phyloP scores from a whole-genome alignment of 2,329 filamentous ascomycete species.

The Trichoderma endophyticum region DNA sequence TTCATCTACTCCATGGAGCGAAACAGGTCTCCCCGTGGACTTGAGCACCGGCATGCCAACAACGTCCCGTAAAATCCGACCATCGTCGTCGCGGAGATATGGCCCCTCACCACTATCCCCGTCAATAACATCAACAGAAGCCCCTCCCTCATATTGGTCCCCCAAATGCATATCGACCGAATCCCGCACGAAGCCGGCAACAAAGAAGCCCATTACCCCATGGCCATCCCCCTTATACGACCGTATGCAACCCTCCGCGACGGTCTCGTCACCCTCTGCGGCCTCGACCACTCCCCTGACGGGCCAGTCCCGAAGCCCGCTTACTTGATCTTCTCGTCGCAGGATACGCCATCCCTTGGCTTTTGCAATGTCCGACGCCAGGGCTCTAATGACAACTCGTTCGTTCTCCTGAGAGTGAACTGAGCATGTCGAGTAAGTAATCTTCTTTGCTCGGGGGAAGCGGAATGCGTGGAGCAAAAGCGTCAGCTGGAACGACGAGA shows the following conservation, averaged over 20 bases:
- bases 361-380: constrained; percentile 64
- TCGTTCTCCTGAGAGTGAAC: constrained; percentile 88
- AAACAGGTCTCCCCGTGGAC: constrained; percentile 33
- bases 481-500: constrained; percentile 78
- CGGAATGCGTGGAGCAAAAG: constrained; percentile 80
- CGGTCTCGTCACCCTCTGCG: constrained; percentile 45
- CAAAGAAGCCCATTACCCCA: constrained; percentile 93
- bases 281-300: constrained; percentile 58
- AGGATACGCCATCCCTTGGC: constrained; percentile 75
- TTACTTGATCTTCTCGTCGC: constrained; percentile 66
- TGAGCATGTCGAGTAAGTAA: constrained; percentile 94
- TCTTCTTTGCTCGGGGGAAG: constrained; percentile 70
- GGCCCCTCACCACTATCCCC: constrained; percentile 41
- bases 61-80: constrained; percentile 46
- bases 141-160: not conserved
- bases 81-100: constrained; percentile 53
- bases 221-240: constrained; percentile 76
- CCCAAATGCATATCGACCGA: constrained; percentile 11
- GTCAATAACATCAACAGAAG: not conserved
- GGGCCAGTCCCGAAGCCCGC: constrained; percentile 72
- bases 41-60: constrained; percentile 39
- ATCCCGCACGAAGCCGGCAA: constrained; percentile 69
- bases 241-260: constrained; percentile 75
- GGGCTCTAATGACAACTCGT: constrained; percentile 68
- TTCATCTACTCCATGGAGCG: constrained; percentile 25